These are phyloP conservation scores for Wickerhamomyces hampshirensis DNA, from an alignment of 805 yeast genomes.

Conservation along the genomic window DNA sequence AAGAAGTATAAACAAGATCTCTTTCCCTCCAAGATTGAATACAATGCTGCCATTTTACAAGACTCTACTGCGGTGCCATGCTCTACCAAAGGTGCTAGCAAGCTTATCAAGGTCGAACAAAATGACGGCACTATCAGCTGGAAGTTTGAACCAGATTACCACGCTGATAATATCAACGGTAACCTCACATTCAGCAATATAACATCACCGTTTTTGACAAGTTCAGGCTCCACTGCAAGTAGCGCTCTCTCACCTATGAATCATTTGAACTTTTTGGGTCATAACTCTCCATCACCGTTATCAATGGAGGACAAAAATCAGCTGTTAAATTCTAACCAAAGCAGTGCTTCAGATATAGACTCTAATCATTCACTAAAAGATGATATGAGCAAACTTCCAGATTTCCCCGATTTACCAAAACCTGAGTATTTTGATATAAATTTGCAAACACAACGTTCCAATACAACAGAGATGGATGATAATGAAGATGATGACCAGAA, in stretches of 20 bases:
- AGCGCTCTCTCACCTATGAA: slow-evolving; percentile 17
- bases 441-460: background rate
- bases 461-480: background rate
- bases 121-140: slow-evolving; percentile 53
- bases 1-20: slow-evolving; percentile 4
- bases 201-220: slow-evolving; percentile 21
- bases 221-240: slow-evolving; percentile 14
- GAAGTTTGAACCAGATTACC: slow-evolving; percentile 34
- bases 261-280: slow-evolving; percentile 5
- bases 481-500: slow-evolving; percentile 3
- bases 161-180: background rate
- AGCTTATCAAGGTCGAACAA: slow-evolving; percentile 48
- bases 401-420: slow-evolving; percentile 25
- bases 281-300: slow-evolving; percentile 16
- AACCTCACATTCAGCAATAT: slow-evolving; percentile 5
- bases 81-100: slow-evolving; percentile 45
- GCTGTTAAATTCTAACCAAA: background rate
- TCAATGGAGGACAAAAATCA: slow-evolving; percentile 7
- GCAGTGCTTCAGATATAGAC: slow-evolving; percentile 11
- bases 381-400: slow-evolving; percentile 8
- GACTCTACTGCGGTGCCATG: slow-evolving; percentile 29
- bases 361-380: slow-evolving; percentile 17
- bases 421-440: slow-evolving; percentile 26
- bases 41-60: slow-evolving; percentile 10
- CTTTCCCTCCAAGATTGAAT: slow-evolving; percentile 19